A percentile compares a stretch with the other conserved stretches of the same genome.
Conservation (phyloP, 73 alveolate genomes). For the Tetrahymena borealis region DNA sequence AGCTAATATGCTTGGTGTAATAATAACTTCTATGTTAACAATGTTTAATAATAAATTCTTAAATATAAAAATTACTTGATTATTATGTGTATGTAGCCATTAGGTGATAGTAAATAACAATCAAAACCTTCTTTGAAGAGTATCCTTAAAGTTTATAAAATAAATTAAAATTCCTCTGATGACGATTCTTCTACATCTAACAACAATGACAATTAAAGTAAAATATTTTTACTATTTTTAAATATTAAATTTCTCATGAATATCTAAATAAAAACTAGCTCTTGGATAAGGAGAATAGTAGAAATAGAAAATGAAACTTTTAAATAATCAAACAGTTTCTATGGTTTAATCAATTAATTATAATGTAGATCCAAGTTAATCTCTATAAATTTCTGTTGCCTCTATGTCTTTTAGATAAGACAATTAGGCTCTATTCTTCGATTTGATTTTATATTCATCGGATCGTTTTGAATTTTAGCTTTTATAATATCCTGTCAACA, state of each 20-base stretch:
- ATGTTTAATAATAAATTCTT: background rate
- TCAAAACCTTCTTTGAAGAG: background rate
- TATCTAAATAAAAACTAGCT: too few relatives aligned
- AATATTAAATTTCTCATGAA: too few relatives aligned
- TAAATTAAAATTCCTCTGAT: background rate
- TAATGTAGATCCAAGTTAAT: background rate
- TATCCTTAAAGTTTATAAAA: background rate
- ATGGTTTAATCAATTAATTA: background rate
- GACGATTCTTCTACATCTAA: too few relatives aligned
- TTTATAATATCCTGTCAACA: background rate
- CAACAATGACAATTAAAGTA: background rate
- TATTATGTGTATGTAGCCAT: background rate
- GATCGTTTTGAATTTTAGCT: background rate
- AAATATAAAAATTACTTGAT: background rate
- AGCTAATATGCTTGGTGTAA: background rate
- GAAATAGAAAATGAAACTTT: background rate
- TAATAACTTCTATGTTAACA: background rate
- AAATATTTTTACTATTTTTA: too few relatives aligned
- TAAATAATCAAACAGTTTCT: background rate
- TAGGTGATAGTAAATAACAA: background rate
- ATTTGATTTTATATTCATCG: background rate
- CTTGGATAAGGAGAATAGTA: background rate
- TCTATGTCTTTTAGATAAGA: background rate
- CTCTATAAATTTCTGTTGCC: background rate
- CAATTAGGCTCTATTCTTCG: background rate